Evolutionary conservation across 257 asterid genomes (phyloP).

Genomic region (Scutellaria barbata): DNA sequence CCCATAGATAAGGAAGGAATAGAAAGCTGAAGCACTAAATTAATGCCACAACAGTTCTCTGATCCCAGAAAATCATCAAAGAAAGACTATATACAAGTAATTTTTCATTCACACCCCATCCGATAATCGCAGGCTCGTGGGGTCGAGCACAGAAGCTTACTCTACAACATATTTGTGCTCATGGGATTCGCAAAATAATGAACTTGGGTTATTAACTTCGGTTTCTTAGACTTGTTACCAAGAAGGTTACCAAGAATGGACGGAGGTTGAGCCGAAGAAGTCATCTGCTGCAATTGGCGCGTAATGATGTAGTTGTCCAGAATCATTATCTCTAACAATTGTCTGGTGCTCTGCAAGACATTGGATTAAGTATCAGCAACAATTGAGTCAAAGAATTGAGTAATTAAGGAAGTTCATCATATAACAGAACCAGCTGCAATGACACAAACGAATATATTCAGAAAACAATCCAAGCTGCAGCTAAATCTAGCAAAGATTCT

Average conservation of each 20-base stretch:
- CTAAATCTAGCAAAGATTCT: background rate
- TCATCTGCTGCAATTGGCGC: slow-evolving; percentile 62
- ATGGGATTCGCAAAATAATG: slow-evolving; percentile 86
- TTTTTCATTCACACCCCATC: slow-evolving; percentile 10
- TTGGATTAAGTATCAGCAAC: slow-evolving; percentile 30
- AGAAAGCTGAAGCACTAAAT: background rate
- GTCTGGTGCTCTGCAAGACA: slow-evolving; percentile 83
- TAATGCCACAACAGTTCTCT: slow-evolving; percentile 10
- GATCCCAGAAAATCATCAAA: background rate
- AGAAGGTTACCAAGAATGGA: slow-evolving; percentile 60
- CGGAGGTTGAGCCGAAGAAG: slow-evolving; percentile 61
- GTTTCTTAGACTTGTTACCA: slow-evolving; percentile 50
- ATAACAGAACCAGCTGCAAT: slow-evolving; percentile 22
- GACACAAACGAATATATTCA: background rate
- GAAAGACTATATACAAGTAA: background rate
- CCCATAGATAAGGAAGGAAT: background rate
- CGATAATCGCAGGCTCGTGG: background rate
- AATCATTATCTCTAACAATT: slow-evolving; percentile 64
- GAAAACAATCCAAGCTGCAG: background rate
- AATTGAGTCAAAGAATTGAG: background rate
- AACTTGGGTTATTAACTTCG: slow-evolving; percentile 48
- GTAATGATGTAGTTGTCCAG: slow-evolving; percentile 67
- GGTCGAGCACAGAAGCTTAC: background rate
- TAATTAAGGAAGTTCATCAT: slow-evolving; percentile 1
- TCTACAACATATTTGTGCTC: slow-evolving; percentile 63